Percentiles rank a stretch among this genome's conserved stretches.
These are phyloP conservation scores for Pyropia haitanensis DNA, from an alignment of 23 red algal species.

Conservation along the genomic window DNA sequence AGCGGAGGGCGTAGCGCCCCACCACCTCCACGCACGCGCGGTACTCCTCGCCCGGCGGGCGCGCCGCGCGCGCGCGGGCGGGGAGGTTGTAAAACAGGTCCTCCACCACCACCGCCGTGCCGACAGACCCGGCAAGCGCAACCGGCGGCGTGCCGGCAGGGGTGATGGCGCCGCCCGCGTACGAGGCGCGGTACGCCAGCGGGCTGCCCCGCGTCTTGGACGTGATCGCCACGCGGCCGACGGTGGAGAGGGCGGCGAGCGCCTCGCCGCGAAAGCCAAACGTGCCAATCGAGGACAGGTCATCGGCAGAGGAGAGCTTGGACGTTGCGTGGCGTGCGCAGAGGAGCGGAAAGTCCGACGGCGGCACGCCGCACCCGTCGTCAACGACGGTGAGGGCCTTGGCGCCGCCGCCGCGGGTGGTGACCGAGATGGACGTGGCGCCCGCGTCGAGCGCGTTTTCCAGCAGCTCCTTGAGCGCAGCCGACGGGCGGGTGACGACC, in stretches of 20 bases:
- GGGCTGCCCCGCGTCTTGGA: conserved; percentile 28
- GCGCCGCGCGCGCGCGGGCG: conserved; percentile 20
- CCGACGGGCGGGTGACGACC: conserved; percentile 67
- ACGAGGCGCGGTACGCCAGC: conserved; percentile 48
- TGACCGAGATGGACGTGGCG: conserved; percentile 56
- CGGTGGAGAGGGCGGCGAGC: conserved; percentile 74
- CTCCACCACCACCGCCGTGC: conserved; percentile 74
- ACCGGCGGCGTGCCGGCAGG: conserved; percentile 6
- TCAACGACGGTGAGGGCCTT: conserved; percentile 56
- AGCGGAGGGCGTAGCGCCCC: conserved; percentile 60
- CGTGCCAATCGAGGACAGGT: conserved; percentile 48
- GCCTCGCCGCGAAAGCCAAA: conserved; percentile 99
- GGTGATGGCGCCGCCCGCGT: conserved; percentile 43
- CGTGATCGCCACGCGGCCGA: conserved; percentile 51
- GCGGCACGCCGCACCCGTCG: conserved; percentile 65
- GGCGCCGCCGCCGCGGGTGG: conserved; percentile 45
- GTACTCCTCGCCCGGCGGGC: conserved; percentile 64
- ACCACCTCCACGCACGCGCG: conserved; percentile 82
- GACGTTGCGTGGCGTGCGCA: conserved; percentile 77
- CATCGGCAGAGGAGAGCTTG: conserved; percentile 59
- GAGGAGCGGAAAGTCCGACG: conserved; percentile 58
- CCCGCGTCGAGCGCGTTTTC: conserved; percentile 91
- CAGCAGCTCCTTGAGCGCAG: conserved; percentile 89
- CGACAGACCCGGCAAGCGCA: conserved; percentile 43
- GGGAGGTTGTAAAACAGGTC: conserved; percentile 88